Percentiles rank a stretch among this genome's conserved stretches.
Conservation (phyloP, 306 rosid genomes). For the Gillenia trifoliata region DNA sequence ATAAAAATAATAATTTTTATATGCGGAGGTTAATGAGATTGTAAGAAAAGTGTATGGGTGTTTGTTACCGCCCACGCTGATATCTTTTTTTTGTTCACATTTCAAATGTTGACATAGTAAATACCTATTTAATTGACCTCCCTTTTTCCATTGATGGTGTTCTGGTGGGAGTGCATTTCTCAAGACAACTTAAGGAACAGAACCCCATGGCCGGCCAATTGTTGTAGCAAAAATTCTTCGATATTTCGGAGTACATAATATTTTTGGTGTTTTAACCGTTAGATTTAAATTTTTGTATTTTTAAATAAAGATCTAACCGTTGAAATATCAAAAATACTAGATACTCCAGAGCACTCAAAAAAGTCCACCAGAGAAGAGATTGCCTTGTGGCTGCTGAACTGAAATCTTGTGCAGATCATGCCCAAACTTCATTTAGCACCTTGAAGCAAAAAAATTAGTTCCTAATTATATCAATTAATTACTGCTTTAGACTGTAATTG, state of each 20-base stretch:
- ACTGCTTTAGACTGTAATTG: neutral
- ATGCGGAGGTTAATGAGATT: neutral
- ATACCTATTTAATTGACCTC: constrained; percentile 6
- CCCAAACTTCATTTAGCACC: neutral
- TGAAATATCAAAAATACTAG: too few species aligned
- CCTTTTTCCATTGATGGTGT: neutral
- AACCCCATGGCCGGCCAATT: too few species aligned
- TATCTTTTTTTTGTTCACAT: neutral
- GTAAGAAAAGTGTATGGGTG: neutral
- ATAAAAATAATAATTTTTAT: neutral
- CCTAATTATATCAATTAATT: neutral
- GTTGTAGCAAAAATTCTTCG: too few species aligned
- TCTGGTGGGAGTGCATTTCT: neutral
- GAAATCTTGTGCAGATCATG: neutral
- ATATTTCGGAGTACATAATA: too few species aligned
- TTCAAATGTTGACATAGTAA: neutral
- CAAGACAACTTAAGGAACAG: too few species aligned
- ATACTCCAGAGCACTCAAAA: too few species aligned
- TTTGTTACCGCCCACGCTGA: constrained; percentile 7
- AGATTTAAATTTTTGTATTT: too few species aligned
- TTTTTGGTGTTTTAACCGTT: too few species aligned
- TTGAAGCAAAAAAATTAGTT: neutral
- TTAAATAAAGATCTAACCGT: too few species aligned
- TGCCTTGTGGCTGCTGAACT: neutral
- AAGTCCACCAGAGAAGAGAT: too few species aligned